Percentiles rank a stretch among this genome's conserved stretches.
phyloP scores from a whole-genome alignment of 495 filamentous ascomycete species.

The Penicillium coffeae region DNA sequence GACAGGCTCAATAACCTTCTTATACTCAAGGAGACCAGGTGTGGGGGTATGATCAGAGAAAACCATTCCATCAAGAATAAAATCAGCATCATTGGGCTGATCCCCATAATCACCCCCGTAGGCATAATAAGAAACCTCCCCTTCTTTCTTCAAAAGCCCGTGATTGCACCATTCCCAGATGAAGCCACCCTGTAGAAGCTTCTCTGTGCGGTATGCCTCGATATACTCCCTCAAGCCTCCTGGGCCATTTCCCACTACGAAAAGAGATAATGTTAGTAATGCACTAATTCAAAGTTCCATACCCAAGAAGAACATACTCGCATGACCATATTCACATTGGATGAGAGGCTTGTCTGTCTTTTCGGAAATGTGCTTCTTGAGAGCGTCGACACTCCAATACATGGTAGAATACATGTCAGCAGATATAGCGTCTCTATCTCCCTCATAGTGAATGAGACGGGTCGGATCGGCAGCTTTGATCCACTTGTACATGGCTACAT shows the following conservation, averaged over 20 bases:
- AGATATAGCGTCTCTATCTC: conserved; percentile 52
- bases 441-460: conserved; percentile 64
- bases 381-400: conserved; percentile 54
- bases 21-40: conserved; percentile 57
- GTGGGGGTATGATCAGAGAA: conserved; percentile 54
- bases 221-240: conserved; percentile 64
- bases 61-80: conserved; percentile 64
- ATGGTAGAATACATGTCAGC: conserved; percentile 65
- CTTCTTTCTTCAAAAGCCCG: conserved; percentile 47
- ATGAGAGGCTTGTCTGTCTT: conserved; percentile 50
- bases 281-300: no score
- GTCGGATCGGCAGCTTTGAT: conserved; percentile 52
- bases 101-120: conserved; percentile 70
- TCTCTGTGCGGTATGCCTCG: conserved; percentile 53
- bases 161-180: conserved; percentile 76
- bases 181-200: conserved; percentile 62
- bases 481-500: conserved; percentile 60
- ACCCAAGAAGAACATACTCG: no score
- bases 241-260: conserved; percentile 66
- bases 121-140: conserved; percentile 38
- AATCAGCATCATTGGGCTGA: conserved; percentile 58
- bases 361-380: conserved; percentile 23
- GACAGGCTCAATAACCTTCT: conserved; percentile 59
- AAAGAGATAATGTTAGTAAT: no score
- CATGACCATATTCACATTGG: conserved; percentile 65